phyloP scores from a whole-genome alignment of 495 filamentous ascomycete genomes.

The Friedmanniomyces endolithicus region DNA sequence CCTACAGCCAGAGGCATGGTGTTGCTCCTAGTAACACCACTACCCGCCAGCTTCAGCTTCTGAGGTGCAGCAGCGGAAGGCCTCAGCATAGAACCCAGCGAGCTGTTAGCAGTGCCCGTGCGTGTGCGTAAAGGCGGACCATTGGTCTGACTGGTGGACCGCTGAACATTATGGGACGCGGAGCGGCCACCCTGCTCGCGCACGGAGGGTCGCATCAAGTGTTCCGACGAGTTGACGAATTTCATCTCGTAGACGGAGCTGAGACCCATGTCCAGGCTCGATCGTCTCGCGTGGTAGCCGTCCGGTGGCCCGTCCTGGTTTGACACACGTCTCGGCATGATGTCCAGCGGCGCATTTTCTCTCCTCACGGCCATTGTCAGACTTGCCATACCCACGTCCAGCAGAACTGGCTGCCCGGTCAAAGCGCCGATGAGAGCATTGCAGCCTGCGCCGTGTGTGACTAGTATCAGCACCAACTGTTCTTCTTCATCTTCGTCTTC shows the following conservation, averaged over 20 bases:
- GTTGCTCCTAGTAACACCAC: neutral
- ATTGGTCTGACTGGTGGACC: neutral
- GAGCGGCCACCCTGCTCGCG: constrained; percentile 7
- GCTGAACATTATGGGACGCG: neutral
- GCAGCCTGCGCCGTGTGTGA: constrained; percentile 95
- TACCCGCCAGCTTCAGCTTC: neutral
- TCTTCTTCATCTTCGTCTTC: constrained; percentile 36
- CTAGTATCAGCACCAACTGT: constrained; percentile 75
- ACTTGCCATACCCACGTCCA: constrained; percentile 81
- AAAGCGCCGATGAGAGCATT: constrained; percentile 90
- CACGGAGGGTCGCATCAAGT: constrained; percentile 48
- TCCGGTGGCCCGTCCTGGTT: neutral
- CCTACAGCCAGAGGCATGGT: neutral
- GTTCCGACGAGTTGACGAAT: constrained; percentile 66
- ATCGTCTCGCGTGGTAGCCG: constrained; percentile 10
- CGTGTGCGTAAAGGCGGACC: constrained; percentile 4
- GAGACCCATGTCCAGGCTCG: constrained; percentile 31
- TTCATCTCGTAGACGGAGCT: constrained; percentile 62
- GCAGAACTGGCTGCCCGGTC: constrained; percentile 73
- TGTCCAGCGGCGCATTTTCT: constrained; percentile 23
- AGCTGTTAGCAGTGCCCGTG: constrained; percentile 14
- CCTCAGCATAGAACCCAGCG: constrained; percentile 27
- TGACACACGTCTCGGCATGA: neutral
- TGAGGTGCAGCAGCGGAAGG: constrained; percentile 14
- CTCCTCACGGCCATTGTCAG: constrained; percentile 79